phyloP scores from a whole-genome alignment of 2,329 filamentous ascomycete species.

The Phaeosphaeriaceae sp. region DNA sequence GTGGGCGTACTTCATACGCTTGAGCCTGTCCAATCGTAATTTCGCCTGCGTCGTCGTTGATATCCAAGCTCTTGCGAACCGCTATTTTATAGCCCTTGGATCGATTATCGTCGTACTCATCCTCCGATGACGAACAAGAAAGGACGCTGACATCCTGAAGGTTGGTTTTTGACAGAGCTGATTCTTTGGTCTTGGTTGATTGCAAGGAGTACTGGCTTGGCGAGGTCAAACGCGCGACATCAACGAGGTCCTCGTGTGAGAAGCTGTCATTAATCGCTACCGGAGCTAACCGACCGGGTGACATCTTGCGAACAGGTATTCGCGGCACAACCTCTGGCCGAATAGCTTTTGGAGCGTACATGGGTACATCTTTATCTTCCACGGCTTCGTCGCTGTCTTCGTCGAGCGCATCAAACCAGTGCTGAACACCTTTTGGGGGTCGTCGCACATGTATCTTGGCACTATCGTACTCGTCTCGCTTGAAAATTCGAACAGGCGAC shows the following conservation, averaged over 20 bases:
- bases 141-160: conserved; percentile 48
- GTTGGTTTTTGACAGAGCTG: conserved; percentile 39
- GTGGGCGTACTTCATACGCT: conserved; percentile 43
- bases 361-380: conserved; percentile 20
- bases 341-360: conserved; percentile 20
- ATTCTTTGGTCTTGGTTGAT: conserved; percentile 43
- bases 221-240: conserved; percentile 32
- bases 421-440: conserved; percentile 56
- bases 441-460: conserved; percentile 56
- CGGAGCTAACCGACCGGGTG: conserved; percentile 23
- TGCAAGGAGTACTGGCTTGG: conserved; percentile 36
- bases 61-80: conserved; percentile 45
- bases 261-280: conserved; percentile 27
- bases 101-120: conserved; percentile 36
- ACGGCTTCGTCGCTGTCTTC: conserved; percentile 46
- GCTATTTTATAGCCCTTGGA: conserved; percentile 15
- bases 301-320: conserved; percentile 25
- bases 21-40: conserved; percentile 47
- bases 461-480: conserved; percentile 52
- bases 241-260: conserved; percentile 28
- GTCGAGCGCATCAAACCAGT: conserved; percentile 58
- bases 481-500: conserved; percentile 36
- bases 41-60: conserved; percentile 40
- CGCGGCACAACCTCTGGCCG: conserved; percentile 12
- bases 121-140: conserved; percentile 50